A percentile compares a stretch with the other conserved stretches of the same genome.
Conservation (phyloP, 2,329 filamentous ascomycete species). For the Nothophoma quercina region DNA sequence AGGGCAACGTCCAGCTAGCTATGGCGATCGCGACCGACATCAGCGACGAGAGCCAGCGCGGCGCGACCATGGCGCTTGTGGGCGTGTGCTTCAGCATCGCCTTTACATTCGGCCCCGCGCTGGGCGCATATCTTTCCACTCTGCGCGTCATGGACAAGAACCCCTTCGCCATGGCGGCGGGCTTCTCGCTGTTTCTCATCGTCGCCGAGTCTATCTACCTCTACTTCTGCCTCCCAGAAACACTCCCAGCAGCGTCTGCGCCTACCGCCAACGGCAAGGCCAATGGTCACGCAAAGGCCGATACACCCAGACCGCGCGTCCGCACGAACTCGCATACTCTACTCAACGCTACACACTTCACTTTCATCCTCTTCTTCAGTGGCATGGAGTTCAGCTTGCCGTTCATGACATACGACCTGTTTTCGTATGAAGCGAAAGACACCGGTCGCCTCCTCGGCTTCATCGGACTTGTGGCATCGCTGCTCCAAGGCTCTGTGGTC, state of each 20-base stretch:
- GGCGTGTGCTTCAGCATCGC: slow-evolving; percentile 96
- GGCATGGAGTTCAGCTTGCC: slow-evolving; percentile 98
- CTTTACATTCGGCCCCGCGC: slow-evolving; percentile 93
- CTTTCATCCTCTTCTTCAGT: slow-evolving; percentile 95
- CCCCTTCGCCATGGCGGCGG: slow-evolving; percentile 91
- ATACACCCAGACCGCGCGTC: slow-evolving; percentile 27
- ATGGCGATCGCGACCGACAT: slow-evolving; percentile 97
- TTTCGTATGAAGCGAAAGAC: slow-evolving; percentile 77
- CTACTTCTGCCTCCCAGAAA: slow-evolving; percentile 86
- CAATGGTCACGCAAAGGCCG: slow-evolving; percentile 28
- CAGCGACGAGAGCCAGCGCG: slow-evolving; percentile 82
- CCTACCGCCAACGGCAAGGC: slow-evolving; percentile 28
- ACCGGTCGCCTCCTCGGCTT: slow-evolving; percentile 89
- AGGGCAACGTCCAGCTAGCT: slow-evolving; percentile 95
- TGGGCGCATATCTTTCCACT: slow-evolving; percentile 85
- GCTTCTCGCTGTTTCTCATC: slow-evolving; percentile 84
- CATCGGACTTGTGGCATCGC: slow-evolving; percentile 86
- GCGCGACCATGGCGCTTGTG: slow-evolving; percentile 94
- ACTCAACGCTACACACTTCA: slow-evolving; percentile 85
- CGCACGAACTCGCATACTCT: slow-evolving; percentile 84
- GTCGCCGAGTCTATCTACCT: slow-evolving; percentile 88
- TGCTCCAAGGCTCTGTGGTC: slow-evolving; percentile 94
- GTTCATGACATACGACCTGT: slow-evolving; percentile 96
- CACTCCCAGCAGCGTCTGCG: slow-evolving; percentile 64
- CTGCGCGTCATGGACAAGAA: slow-evolving; percentile 83